phyloP scores from a whole-genome alignment of 2,329 filamentous ascomycete genomes.

The Daldinia eschscholtzii region DNA sequence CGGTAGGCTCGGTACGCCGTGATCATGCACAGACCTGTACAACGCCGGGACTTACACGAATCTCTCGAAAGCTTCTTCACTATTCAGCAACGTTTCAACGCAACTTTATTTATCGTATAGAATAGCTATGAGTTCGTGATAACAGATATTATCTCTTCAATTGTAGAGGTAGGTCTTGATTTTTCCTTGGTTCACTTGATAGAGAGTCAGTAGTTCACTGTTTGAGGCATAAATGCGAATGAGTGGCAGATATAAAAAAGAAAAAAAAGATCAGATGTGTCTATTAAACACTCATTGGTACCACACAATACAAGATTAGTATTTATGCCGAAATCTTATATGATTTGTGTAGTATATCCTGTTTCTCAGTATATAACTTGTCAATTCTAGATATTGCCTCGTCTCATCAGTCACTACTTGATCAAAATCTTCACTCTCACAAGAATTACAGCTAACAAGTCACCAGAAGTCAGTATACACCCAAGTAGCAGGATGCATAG shows the following conservation, averaged over 20 bases:
- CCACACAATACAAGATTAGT: neutral
- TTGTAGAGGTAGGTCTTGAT: conserved; percentile 15
- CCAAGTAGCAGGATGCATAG: conserved; percentile 29
- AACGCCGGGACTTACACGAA: neutral
- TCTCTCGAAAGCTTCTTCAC: neutral
- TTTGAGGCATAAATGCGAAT: neutral
- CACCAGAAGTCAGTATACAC: conserved; percentile 7
- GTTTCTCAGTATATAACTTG: neutral
- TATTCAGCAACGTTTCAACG: neutral
- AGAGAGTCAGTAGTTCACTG: neutral
- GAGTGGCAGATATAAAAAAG: neutral
- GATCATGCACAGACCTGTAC: neutral
- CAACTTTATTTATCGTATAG: neutral
- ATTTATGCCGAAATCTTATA: neutral
- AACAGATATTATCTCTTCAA: neutral
- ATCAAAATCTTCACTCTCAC: neutral
- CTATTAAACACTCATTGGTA: neutral
- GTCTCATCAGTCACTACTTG: neutral
- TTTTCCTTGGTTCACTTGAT: neutral
- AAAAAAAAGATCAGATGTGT: neutral
- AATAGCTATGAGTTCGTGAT: neutral
- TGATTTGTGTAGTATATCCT: neutral
- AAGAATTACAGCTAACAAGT: conserved; percentile 20
- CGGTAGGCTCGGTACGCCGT: neutral
- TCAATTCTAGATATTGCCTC: neutral